Percentiles rank a stretch among this genome's conserved stretches.
These are phyloP conservation scores for Amanita pseudoporphyria DNA, from an alignment of 768 basidiomycete species.

Conservation along the genomic window DNA sequence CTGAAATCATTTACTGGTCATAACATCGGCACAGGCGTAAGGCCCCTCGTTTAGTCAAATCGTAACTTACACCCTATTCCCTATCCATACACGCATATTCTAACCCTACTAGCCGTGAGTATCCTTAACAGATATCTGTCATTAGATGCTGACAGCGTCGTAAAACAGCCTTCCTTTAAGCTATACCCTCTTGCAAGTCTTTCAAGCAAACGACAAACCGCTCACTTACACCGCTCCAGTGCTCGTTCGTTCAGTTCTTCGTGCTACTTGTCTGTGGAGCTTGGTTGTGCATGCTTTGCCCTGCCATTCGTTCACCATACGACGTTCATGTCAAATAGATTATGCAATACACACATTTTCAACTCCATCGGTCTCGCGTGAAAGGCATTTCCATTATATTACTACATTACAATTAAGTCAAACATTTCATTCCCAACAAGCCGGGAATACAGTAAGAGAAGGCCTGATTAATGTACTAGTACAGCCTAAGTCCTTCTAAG, in stretches of 20 bases:
- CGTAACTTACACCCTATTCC: constrained; percentile 3
- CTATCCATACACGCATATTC: neutral
- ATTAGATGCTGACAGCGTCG: neutral
- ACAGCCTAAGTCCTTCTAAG: neutral
- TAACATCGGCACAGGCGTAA: constrained; percentile 21
- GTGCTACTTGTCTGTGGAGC: neutral
- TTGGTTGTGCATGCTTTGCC: neutral
- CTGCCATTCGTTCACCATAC: neutral
- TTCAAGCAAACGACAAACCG: neutral
- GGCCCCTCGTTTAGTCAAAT: constrained; percentile 21
- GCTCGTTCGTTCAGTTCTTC: neutral
- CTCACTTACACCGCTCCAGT: too few relatives aligned
- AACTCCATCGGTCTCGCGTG: neutral
- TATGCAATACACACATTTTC: constrained; percentile 1
- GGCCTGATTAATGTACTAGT: neutral
- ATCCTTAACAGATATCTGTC: too few relatives aligned
- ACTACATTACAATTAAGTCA: neutral
- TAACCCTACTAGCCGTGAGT: neutral
- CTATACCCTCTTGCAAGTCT: neutral
- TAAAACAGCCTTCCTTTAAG: neutral
- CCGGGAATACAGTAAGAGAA: neutral
- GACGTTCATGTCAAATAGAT: neutral
- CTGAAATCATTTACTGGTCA: constrained; percentile 18
- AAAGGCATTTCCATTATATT: neutral
- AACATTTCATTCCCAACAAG: neutral